Evolutionary conservation across 352 stramenopile species (phyloP).

Genomic region (Elongisporangium senticosum): DNA sequence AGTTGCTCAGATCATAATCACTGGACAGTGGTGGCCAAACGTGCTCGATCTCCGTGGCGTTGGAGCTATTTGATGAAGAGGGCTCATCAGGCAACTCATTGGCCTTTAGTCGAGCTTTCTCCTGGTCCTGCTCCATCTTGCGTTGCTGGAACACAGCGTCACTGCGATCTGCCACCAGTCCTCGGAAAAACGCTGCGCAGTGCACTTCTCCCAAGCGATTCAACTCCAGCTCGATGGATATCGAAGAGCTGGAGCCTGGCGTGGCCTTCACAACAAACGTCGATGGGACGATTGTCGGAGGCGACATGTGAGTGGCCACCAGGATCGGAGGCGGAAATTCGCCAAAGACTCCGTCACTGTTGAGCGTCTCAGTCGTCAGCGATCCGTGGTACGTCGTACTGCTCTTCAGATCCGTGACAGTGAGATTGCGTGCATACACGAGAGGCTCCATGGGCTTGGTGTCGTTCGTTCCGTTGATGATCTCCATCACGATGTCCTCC

Average conservation of each 20-base stretch:
- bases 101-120: conserved; percentile 4
- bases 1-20: conserved; percentile 26
- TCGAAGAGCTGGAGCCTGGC: conserved; percentile 31
- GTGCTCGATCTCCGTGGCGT: conserved; percentile 10
- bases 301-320: conserved; percentile 46
- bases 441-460: conserved; percentile 48
- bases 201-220: conserved; percentile 65
- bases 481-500: conserved; percentile 50
- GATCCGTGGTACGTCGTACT: conserved; percentile 70
- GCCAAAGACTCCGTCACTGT: conserved; percentile 61
- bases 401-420: conserved; percentile 28
- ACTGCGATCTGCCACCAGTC: conserved; percentile 33
- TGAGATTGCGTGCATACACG: conserved; percentile 58
- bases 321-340: conserved; percentile 67
- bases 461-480: conserved; percentile 73
- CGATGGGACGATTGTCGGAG: conserved; percentile 31
- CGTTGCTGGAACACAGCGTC: conserved; percentile 7
- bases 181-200: conserved; percentile 70
- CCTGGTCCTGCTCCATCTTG: conserved; percentile 8
- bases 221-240: conserved; percentile 50
- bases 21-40: conserved; percentile 49
- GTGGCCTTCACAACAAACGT: conserved; percentile 31
- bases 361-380: conserved; percentile 62
- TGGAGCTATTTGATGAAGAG: conserved; percentile 5
- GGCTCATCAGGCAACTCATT: conserved; percentile 4